Conservation (phyloP, 2,329 filamentous ascomycete species). For the Juglanconis sp. region DNA sequence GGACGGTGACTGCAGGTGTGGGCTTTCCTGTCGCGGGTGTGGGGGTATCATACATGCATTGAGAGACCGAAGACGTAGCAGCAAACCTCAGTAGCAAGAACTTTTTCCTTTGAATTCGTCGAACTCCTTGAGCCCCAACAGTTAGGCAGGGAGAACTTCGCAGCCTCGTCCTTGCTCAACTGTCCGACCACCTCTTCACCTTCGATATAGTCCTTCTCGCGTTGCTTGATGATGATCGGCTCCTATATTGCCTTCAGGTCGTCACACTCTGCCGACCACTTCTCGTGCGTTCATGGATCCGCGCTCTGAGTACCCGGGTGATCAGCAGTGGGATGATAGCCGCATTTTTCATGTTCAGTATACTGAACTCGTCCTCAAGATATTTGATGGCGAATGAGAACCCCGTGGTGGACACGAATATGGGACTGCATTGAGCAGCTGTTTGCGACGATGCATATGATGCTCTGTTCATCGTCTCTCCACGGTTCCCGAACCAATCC, state of each 20-base stretch:
- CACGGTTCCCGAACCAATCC: neutral
- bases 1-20: no score
- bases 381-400: neutral
- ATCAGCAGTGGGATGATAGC: neutral
- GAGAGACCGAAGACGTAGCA: no score
- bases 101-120: neutral
- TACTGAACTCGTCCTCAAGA: neutral
- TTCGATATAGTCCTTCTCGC: neutral
- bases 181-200: neutral
- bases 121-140: neutral
- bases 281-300: neutral
- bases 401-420: neutral
- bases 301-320: neutral
- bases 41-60: no score
- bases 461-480: neutral
- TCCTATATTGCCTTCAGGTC: neutral
- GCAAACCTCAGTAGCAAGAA: no score
- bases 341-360: neutral
- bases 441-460: neutral
- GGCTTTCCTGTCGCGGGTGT: no score
- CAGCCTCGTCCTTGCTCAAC: neutral
- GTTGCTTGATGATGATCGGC: neutral
- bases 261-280: neutral
- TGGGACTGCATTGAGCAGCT: neutral
- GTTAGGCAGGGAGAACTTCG: neutral